These are phyloP conservation scores for Tillandsia fasciculata DNA, from an alignment of 176 grass and related monocot species.

Conservation along the genomic window DNA sequence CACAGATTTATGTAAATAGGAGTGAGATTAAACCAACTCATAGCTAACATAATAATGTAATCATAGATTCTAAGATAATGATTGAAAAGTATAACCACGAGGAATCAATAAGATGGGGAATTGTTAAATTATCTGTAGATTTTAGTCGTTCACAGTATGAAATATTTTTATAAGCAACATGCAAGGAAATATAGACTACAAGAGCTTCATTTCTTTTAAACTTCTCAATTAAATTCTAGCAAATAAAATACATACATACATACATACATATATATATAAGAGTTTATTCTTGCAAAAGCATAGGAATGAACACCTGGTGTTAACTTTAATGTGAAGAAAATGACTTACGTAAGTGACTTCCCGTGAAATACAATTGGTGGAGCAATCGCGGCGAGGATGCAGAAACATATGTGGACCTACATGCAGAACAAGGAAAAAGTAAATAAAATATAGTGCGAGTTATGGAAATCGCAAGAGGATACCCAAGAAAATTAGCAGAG, in stretches of 20 bases:
- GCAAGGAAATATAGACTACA: neutral
- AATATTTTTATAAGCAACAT: neutral
- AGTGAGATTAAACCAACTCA: too few species aligned
- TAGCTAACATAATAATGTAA: too few species aligned
- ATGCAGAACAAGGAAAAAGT: neutral
- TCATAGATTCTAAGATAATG: too few species aligned
- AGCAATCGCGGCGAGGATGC: constrained; percentile 64
- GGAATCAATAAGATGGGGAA: neutral
- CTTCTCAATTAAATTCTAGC: too few species aligned
- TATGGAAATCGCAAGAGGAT: neutral
- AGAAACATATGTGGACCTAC: constrained; percentile 73
- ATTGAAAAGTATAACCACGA: too few species aligned
- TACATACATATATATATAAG: too few species aligned
- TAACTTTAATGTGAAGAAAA: constrained; percentile 5
- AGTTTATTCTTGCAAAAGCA: too few species aligned
- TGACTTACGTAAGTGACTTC: constrained; percentile 55
- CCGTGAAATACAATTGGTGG: constrained; percentile 79
- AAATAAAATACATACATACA: too few species aligned
- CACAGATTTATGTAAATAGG: too few species aligned
- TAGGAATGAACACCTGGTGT: too few species aligned
- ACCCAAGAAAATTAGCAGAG: neutral
- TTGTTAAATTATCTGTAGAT: neutral
- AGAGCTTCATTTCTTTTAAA: too few species aligned
- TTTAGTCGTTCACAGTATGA: neutral
- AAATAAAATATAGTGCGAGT: constrained; percentile 2